Evolutionary conservation across 306 rosid genomes (phyloP).

Genomic region (Quillaja saponaria): DNA sequence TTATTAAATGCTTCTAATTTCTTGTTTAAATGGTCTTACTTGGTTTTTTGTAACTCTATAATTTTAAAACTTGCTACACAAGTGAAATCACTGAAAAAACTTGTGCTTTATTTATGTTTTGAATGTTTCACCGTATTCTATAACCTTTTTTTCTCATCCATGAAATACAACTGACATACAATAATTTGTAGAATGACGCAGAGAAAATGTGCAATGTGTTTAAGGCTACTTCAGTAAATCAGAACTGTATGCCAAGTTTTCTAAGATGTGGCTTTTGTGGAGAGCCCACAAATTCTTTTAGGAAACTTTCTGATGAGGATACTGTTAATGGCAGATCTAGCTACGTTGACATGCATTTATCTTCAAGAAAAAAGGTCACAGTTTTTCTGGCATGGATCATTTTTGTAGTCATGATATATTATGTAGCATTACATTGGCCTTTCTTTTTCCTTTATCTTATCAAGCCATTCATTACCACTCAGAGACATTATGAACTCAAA

Average conservation of each 20-base stretch:
- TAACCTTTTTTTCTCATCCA: no score
- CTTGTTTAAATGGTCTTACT: no score
- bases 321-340: slow-evolving; percentile 42
- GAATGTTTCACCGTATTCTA: no score
- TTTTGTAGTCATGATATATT: slow-evolving; percentile 26
- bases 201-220: slow-evolving; percentile 64
- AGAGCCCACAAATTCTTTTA: slow-evolving; percentile 60
- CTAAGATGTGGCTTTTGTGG: slow-evolving; percentile 58
- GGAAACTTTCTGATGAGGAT: slow-evolving; percentile 57
- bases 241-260: slow-evolving; percentile 39
- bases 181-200: slow-evolving; percentile 62
- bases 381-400: slow-evolving; percentile 34
- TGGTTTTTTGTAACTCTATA: no score
- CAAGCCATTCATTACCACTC: slow-evolving; percentile 8
- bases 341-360: slow-evolving; percentile 36
- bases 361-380: slow-evolving; percentile 59
- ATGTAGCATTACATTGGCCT: background rate
- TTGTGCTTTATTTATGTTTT: no score
- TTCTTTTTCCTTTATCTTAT: slow-evolving; percentile 13
- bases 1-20: no score
- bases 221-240: slow-evolving; percentile 47
- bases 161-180: no score
- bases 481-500: no score
- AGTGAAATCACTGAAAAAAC: no score
- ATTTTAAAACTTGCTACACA: no score